Evolutionary conservation across 805 yeast genomes (phyloP).

Genomic region (Cyberlindnera euphorbiiphila): DNA sequence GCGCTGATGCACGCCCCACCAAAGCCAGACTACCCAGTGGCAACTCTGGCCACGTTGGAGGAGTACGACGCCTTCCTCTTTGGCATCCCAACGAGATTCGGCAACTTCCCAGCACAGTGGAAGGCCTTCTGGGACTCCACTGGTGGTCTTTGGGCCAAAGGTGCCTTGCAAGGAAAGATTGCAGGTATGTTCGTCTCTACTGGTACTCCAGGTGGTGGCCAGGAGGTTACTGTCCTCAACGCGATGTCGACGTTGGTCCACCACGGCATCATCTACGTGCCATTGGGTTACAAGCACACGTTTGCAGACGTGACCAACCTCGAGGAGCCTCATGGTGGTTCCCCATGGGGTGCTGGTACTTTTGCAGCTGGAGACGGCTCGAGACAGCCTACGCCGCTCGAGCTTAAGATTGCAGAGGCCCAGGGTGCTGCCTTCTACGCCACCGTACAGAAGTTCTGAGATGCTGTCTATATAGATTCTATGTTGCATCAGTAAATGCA

Average conservation of each 20-base stretch:
- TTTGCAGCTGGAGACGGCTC: conserved; percentile 74
- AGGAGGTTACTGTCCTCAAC: conserved; percentile 63
- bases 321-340: conserved; percentile 73
- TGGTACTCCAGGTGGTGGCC: conserved; percentile 76
- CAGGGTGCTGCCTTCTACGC: conserved; percentile 69
- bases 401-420: conserved; percentile 54
- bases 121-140: conserved; percentile 72
- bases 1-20: conserved; percentile 61
- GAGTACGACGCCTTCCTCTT: conserved; percentile 71
- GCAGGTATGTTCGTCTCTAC: conserved; percentile 72
- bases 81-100: conserved; percentile 80
- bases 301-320: conserved; percentile 53
- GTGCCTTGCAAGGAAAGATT: conserved; percentile 66
- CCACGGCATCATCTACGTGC: conserved; percentile 75
- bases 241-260: conserved; percentile 59
- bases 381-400: conserved; percentile 61
- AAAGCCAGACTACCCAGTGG: conserved; percentile 53
- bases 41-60: conserved; percentile 50
- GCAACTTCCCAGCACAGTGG: conserved; percentile 74
- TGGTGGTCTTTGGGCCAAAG: conserved; percentile 72
- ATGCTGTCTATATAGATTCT: neutral
- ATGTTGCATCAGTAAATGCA: neutral
- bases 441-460: conserved; percentile 34
- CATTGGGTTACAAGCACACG: conserved; percentile 64
- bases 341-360: conserved; percentile 87